Evolutionary conservation across 2,329 filamentous ascomycete genomes (phyloP), one percentile per base, ranked within the genome.

Genomic region (Stemphylium vesicarium): DNA sequence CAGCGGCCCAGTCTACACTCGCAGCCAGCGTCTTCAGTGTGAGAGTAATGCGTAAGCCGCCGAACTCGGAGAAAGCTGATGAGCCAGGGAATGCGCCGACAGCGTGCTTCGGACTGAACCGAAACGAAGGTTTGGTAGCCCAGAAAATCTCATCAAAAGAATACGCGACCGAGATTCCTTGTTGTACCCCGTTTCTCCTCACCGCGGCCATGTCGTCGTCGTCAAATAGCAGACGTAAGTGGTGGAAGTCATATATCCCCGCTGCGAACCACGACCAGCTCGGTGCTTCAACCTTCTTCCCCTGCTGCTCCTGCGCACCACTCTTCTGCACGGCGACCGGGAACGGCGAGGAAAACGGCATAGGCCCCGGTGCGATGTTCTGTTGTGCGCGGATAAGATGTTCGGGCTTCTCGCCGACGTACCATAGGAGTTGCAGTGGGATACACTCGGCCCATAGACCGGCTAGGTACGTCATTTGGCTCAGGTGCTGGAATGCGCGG

Each of bases 191-290:
- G 12, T 33, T 36, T 4, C 48, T 51, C 2, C 42, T 12, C 8
- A 15, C 26, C 10, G 43, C 43, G 7, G 10, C n/a, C 8, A 48
- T 5, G n/a, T 52, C 48, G 13, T 53, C 33, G 10, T 47, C 37
- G 26, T 29, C 29, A 8, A 50, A n/a, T 4, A 51, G 16, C 2
- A 57, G 52, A 10, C 15, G 3, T 9, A 38, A 12, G 9, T 53
- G 32, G 31, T 57, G 18, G 37, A 24, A 48, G 3, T 12, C n/a
- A 26, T 50, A 57, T 3, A 60, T 50, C 0, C 53, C 53, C 8
- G 51, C 18, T 1, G 35, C 24, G 45, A 62, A 60, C 45, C 48
- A 56, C 1, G 46, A 55, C 59, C 59, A 62, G 2, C 37, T 31
- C 7, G 59, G 59, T 13, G 36, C 26, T 2, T 7, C 22, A 15